Base-by-base conservation (phyloP, 352 stramenopile species). In the Peronospora destructor region DNA sequence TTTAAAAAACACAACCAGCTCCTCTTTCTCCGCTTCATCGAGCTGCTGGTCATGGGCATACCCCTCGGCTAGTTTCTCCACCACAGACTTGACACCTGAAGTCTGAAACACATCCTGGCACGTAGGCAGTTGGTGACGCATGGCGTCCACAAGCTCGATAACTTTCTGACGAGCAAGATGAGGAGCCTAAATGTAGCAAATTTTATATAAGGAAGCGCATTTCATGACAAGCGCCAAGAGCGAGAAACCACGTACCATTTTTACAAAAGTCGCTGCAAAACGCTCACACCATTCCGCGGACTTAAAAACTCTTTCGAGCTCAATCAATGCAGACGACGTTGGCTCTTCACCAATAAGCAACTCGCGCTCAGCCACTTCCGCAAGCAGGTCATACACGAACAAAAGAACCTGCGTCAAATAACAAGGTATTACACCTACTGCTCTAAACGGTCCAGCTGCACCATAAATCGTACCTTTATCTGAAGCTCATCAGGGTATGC, bases 371-470 rank as follows among this genome's bases (percentile, higher is more conserved):
- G 46, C 39, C 19, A 41, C 56, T 56, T 91, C 77, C 0, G 65
- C 53, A 11, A 90, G 54, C 23, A 91, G 37, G 52, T 91, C 78
- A 47, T 91, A 84, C 1, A 81, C 57, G 21, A 88, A 78, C 23
- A 91, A 56, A 37, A 82, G 70, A 8, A 70, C 68, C 71, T 84
- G 32, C 17, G 39, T 12, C 25, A 2, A 26, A 47, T 1, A 50
- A 49, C 10, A 48, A 29, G 5, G 36, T n/a, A 37, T 49, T 21
- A 58, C 11, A 13, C 25, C 26, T 32, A 34, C 8, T 40, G 41
- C n/a, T 43, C 33, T 39, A 21, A 48, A 29, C 8, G 28, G 39
- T 5, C 3, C 11, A 33, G 19, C 40, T 59, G 33, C 36, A 61
- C 10, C 13, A 36, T 13, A 7, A 41, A 26, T 14, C 54, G 25